phyloP scores from a whole-genome alignment of 495 filamentous ascomycete genomes.

The Mycothermus thermophilus region DNA sequence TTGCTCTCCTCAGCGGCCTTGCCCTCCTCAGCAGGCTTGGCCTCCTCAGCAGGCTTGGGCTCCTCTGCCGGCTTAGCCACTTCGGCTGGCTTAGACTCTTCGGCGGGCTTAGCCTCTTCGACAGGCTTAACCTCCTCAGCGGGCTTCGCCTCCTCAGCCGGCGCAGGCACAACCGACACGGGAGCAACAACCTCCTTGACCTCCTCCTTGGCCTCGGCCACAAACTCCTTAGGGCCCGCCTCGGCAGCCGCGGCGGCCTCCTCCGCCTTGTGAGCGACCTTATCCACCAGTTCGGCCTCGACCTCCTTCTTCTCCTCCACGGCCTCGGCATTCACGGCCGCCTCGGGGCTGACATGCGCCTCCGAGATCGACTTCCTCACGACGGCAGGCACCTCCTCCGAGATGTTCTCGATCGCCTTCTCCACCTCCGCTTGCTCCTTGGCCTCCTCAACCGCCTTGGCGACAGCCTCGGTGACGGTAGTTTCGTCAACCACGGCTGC shows the following conservation, averaged over 20 bases:
- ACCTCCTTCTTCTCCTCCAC: slow-evolving; percentile 68
- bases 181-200: not conserved
- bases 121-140: slow-evolving; percentile 8
- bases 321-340: slow-evolving; percentile 48
- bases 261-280: slow-evolving; percentile 28
- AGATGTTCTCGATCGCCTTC: slow-evolving; percentile 23
- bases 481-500: slow-evolving; percentile 1
- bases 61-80: not conserved
- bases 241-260: slow-evolving; percentile 9
- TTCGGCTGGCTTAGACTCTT: slow-evolving; percentile 1
- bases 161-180: not conserved
- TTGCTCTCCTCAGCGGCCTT: slow-evolving; percentile 65
- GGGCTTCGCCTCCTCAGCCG: slow-evolving; percentile 3
- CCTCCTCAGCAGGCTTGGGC: slow-evolving; percentile 1
- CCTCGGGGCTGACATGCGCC: slow-evolving; percentile 53
- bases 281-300: slow-evolving; percentile 50
- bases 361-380: slow-evolving; percentile 61
- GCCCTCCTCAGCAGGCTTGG: slow-evolving; percentile 48
- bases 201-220: not conserved
- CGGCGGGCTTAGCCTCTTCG: slow-evolving; percentile 1
- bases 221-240: not conserved
- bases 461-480: not conserved
- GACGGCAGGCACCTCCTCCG: slow-evolving; percentile 47
- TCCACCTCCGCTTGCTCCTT: slow-evolving; percentile 16
- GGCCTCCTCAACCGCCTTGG: slow-evolving; percentile 1